These are phyloP conservation scores for Dothideomycetidae sp. DNA, from an alignment of 2,329 filamentous ascomycete genomes.

Conservation along the genomic window DNA sequence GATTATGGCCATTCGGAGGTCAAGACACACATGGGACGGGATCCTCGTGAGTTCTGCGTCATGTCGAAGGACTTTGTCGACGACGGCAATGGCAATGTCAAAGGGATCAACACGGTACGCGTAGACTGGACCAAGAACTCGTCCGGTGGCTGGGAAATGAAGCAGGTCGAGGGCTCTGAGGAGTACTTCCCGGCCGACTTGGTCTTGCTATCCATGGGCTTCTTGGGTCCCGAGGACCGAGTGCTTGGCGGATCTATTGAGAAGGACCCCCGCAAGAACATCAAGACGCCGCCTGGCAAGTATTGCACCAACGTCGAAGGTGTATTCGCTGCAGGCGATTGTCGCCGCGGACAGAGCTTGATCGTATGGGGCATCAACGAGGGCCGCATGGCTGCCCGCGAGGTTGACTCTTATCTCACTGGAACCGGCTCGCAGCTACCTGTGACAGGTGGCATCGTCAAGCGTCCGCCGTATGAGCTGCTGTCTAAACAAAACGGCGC, in stretches of 20 bases:
- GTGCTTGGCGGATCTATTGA: conserved; percentile 79
- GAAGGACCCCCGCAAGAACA: conserved; percentile 84
- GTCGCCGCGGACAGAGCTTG: conserved; percentile 82
- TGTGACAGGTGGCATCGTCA: conserved; percentile 84
- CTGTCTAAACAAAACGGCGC: conserved; percentile 31
- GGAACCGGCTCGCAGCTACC: conserved; percentile 61
- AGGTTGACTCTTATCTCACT: conserved; percentile 80
- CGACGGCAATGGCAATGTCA: conserved; percentile 73
- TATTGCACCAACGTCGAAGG: conserved; percentile 80
- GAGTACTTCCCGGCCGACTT: conserved; percentile 95
- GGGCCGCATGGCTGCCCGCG: conserved; percentile 79
- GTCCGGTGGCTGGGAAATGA: conserved; percentile 94
- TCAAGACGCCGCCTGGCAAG: conserved; percentile 80
- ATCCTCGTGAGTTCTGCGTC: conserved; percentile 93
- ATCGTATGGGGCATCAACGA: conserved; percentile 99
- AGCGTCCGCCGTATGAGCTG: conserved; percentile 62
- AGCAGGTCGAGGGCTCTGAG: conserved; percentile 84
- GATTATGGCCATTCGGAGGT: conserved; percentile 96
- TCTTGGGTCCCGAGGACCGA: conserved; percentile 83
- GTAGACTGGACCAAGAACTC: conserved; percentile 92
- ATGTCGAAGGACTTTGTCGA: conserved; percentile 96
- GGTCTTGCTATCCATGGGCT: conserved; percentile 91
- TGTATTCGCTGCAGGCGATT: conserved; percentile 89
- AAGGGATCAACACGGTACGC: conserved; percentile 88
- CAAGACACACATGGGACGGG: conserved; percentile 88